Evolutionary conservation across 2,329 filamentous ascomycete genomes (phyloP), one percentile per base, ranked within the genome.

Genomic region (Apiospora phragmitis): DNA sequence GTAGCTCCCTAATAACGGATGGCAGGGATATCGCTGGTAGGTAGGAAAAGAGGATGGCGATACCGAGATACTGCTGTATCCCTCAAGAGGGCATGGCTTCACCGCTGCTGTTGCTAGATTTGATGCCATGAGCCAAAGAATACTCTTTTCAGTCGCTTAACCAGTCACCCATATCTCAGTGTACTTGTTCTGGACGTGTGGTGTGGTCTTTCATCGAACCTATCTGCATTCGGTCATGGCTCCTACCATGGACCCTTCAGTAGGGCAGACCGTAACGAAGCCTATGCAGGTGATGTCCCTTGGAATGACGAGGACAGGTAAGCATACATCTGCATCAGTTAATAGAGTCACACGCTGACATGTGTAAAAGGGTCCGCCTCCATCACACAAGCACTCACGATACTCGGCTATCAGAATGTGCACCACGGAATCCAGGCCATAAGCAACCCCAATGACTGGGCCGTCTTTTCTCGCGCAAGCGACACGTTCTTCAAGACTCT

Each of bases 221-320:
- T 2, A 24, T 24, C 18, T 38, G 3, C 7, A 38, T 14, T 24
- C 3, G 18, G 38, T 38, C 51, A 62, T 62, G 55, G 55, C 32
- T 4, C 32, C 18, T 38, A n/a, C 32, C 9, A 38, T 14, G 21
- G 21, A 11, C 32, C 18, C 29, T n/a, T n/a, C 55, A 1, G 14
- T 6, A 21, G 55, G 32, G 8, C 55, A 62, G 38, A 9, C n/a
- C 55, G 9, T n/a, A 21, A 11, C n/a, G 21, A 62, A 24, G 9
- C 32, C 55, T 6, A 62, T 62, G 55, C 55, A 62, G 55, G 55
- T 62, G 21, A 24, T 62, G 55, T 62, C 55, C 55, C 55, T 62
- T 14, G 55, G 55, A 1, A 62, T 62, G 55, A 38, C 32, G 32
- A 62, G 55, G 29, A 62, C 55, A 62, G 55, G 55, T 62, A 32